Evolutionary conservation across 2,329 filamentous ascomycete genomes (phyloP), one percentile per base, ranked within the genome.

Genomic region (Falciphora oryzae): DNA sequence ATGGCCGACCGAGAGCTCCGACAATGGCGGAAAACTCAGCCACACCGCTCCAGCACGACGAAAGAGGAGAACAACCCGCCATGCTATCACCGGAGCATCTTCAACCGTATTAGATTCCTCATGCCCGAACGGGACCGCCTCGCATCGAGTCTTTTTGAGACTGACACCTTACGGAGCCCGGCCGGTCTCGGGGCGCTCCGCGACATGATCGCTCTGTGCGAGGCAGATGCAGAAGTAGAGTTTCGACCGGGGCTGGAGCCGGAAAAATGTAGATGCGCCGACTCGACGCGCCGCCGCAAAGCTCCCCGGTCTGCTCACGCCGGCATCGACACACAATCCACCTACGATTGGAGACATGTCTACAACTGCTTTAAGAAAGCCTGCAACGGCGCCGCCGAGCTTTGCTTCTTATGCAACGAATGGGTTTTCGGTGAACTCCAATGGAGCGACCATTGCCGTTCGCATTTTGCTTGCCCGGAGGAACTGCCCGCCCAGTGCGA

Each of bases 171-270:
- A 50, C 35, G 35, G 29, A 64, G 63, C 59, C 35, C 32, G 44
- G 57, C 38, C 50, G 27, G 58, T 27, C 25, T 64, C 27, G 31
- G 13, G 13, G 57, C 57, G 28, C 57, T 64, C 29, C n/a, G 58
- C 27, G 58, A 57, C 57, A 61, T 64, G 32, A 13, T 61, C 25
- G 27, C 28, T 25, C 28, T 64, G 16, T 64, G 31, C 44, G 56
- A 61, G 58, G 59, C 58, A 61, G 57, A 64, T 18, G 53, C 35
- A 18, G 57, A 64, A 61, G 57, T 64, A 22, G 25, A 64, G 56
- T 64, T 64, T 35, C 35, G 63, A 18, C 57, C 57, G 13, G 53
- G 57, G 50, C 59, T 64, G 25, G 32, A 64, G 57, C 63, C 57
- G 6, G 63, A 53, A 27, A 64, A 64, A 28, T 64, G 57, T 28